phyloP scores from a whole-genome alignment of 345 rosid species.

The Moricandia moricandioides region DNA sequence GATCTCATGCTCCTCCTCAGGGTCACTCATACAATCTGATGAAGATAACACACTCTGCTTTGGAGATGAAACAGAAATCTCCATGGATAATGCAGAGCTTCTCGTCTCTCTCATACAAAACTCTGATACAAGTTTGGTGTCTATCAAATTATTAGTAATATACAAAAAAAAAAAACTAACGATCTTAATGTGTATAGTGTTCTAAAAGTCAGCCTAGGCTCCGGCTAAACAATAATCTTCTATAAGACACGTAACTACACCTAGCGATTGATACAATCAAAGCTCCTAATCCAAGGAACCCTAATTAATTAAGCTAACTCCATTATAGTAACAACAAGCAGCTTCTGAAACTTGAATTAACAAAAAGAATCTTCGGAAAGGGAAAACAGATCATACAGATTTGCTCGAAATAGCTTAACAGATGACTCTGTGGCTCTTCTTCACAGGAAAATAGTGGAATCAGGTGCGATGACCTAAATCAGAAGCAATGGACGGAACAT shows the following conservation, averaged over 20 bases:
- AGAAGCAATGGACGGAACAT: conserved; percentile 21
- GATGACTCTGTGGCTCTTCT: conserved; percentile 21
- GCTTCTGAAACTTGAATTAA: conserved; percentile 5
- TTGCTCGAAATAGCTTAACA: background rate
- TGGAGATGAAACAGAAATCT: conserved; percentile 67
- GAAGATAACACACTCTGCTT: conserved; percentile 61
- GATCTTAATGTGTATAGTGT: background rate
- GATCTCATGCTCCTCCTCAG: conserved; percentile 88
- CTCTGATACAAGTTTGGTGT: conserved; percentile 22
- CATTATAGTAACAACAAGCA: background rate
- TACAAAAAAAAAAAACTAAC: background rate
- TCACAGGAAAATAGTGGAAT: conserved; percentile 8
- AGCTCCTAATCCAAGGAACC: background rate
- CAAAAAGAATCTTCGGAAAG: background rate
- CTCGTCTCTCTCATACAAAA: conserved; percentile 28
- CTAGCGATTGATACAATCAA: background rate
- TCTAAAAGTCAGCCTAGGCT: no score
- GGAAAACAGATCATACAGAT: conserved; percentile 32
- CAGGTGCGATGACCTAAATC: conserved; percentile 16
- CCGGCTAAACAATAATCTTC: no score
- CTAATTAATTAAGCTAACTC: background rate
- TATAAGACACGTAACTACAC: no score
- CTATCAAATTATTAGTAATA: conserved; percentile 20
- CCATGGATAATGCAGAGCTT: conserved; percentile 20
- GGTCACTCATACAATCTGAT: conserved; percentile 69